Evolutionary conservation across 371 early-diverging fungal genomes (phyloP).

Genomic region (Parasitella parasitica): DNA sequence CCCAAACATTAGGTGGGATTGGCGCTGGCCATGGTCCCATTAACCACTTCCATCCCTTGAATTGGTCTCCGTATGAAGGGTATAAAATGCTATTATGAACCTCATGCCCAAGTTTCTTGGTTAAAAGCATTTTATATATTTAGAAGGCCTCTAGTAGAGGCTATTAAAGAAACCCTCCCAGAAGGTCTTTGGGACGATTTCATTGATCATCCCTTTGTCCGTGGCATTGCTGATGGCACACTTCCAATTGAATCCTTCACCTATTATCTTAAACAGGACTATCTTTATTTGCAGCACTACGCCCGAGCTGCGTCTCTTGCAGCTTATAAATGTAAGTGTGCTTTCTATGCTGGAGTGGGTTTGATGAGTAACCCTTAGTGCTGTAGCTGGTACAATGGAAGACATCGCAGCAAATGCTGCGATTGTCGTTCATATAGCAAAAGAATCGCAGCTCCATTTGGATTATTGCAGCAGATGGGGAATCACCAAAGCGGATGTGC

Average conservation of each 20-base stretch:
- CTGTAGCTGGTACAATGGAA: conserved; percentile 21
- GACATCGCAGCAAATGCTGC: conserved; percentile 46
- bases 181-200: conserved; percentile 66
- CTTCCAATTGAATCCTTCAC: conserved; percentile 68
- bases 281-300: conserved; percentile 77
- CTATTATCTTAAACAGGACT: conserved; percentile 83
- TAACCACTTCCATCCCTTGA: conserved; percentile 67
- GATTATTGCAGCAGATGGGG: conserved; percentile 76
- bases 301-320: conserved; percentile 78
- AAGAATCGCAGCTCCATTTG: conserved; percentile 72
- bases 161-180: conserved; percentile 40
- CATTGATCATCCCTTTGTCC: conserved; percentile 75
- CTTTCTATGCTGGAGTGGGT: conserved; percentile 20
- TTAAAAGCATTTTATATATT: no score
- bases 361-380: conserved; percentile 19
- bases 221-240: conserved; percentile 72
- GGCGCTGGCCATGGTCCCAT: conserved; percentile 77
- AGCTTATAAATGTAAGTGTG: conserved; percentile 64
- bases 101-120: no score
- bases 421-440: conserved; percentile 63
- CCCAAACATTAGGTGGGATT: conserved; percentile 41
- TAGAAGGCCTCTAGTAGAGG: conserved; percentile 54
- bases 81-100: no score
- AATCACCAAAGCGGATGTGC: conserved; percentile 63
- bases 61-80: conserved; percentile 51